Base-by-base conservation (phyloP, 192 early-diverging fungal genomes). In the Dimargaris cristalligena region DNA sequence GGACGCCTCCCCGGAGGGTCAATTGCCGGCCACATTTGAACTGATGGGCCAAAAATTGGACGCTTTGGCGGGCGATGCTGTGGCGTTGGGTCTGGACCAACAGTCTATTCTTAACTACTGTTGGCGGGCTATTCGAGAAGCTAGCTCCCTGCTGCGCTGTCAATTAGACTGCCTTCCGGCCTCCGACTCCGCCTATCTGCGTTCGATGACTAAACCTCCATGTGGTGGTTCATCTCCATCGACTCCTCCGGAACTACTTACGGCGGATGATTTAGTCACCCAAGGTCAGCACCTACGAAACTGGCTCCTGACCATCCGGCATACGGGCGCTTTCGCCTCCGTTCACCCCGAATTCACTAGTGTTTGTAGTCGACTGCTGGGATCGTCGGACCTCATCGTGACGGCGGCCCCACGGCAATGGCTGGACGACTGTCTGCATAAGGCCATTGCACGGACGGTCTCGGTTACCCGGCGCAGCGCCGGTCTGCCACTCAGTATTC, bases 381-480 rank as follows among this genome's bases (percentile, higher is more conserved):
- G 69, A 38, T 86, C 83, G 1, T 52, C 72, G 30, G 73, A 74
- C 35, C 31, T 67, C 11, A 57, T 60, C 3, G 67, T 90, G 16
- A 72, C 75, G 34, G 63, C 64, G 4, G 59, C 84, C 1, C 90
- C 87, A 11, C 56, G 69, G 34, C 54, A 52, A 13, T 96, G 93
- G 93, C 66, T 96, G 1, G 80, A 88, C 58, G 82, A 86, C 60
- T 88, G 87, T 60, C 73, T 93, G 9, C 75, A 76, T 23, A 77
- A 76, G 18, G 81, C 90, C n/a, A 72, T 76, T 0, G 77, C 78
- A 4, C 78, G 79, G 47, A 69, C 79, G 20, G 86, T 94, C 13
- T 97, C 93, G 0, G 86, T 94, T 16, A 97, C 93, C 8, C 77
- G 93, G n/a, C 80, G 93, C 48, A 86, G 83, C 64, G 93, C 89